phyloP scores from a whole-genome alignment of 371 early-diverging fungal genomes.

The Mucor circinelloides region DNA sequence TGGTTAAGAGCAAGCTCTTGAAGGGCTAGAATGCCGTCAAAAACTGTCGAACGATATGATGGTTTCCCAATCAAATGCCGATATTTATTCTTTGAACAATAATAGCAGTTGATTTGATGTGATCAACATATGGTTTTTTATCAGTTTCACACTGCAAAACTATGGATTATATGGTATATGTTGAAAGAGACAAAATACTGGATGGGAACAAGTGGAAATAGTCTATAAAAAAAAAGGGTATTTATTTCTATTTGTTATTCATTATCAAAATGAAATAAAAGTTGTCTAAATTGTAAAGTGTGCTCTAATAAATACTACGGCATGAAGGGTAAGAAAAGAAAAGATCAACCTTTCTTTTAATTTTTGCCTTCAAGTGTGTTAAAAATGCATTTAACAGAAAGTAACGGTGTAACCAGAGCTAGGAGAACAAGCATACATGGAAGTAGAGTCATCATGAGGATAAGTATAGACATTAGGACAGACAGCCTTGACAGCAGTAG shows the following conservation, averaged over 20 bases:
- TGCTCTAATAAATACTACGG: not conserved
- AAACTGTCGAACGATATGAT: no score
- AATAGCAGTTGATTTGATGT: no score
- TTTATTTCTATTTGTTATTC: not conserved
- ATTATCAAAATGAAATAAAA: constrained; percentile 3
- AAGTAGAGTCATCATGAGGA: constrained; percentile 30
- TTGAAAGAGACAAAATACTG: not conserved
- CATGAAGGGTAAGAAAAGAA: not conserved
- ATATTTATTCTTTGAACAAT: no score
- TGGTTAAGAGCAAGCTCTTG: no score
- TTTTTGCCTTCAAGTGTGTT: not conserved
- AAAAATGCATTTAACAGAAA: constrained; percentile 14
- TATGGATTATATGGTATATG: not conserved
- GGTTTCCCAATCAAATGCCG: no score
- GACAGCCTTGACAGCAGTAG: constrained; percentile 16
- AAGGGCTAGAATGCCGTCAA: no score
- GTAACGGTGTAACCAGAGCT: constrained; percentile 27
- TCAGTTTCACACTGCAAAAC: no score
- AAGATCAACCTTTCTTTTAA: not conserved
- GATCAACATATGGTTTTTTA: no score
- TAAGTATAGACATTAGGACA: constrained; percentile 33
- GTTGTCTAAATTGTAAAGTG: not conserved
- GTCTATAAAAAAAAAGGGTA: not conserved
- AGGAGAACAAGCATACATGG: constrained; percentile 28
- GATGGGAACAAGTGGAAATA: not conserved